Conservation (phyloP, 2,329 filamentous ascomycete species). For the Paraconiothyrium brasiliense region DNA sequence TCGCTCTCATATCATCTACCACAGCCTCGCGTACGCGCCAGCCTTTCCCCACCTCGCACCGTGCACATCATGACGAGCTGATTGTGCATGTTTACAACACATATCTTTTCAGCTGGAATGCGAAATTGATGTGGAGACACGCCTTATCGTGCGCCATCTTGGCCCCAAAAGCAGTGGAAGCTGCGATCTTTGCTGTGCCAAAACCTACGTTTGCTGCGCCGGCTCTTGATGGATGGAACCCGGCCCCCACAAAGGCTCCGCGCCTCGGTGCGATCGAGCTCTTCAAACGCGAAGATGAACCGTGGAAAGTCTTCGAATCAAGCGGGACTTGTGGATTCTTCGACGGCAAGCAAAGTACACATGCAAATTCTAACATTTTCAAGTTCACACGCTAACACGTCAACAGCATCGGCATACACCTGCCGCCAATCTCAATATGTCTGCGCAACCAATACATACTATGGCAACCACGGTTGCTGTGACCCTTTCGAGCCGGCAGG, state of each 20-base stretch:
- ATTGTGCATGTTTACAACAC: slow-evolving; percentile 18
- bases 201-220: slow-evolving; percentile 39
- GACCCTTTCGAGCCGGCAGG: slow-evolving; percentile 25
- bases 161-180: slow-evolving; percentile 36
- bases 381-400: slow-evolving; percentile 16
- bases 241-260: slow-evolving; percentile 41
- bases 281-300: slow-evolving; percentile 33
- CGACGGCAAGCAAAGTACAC: slow-evolving; percentile 36
- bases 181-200: slow-evolving; percentile 40
- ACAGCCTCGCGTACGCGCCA: slow-evolving; percentile 3
- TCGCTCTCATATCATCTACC: slow-evolving; percentile 11
- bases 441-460: slow-evolving; percentile 46
- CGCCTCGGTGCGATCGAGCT: slow-evolving; percentile 32
- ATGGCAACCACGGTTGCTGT: slow-evolving; percentile 48
- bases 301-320: slow-evolving; percentile 11
- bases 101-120: slow-evolving; percentile 26
- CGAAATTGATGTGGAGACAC: slow-evolving; percentile 34
- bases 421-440: slow-evolving; percentile 35
- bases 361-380: not conserved
- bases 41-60: not conserved
- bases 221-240: slow-evolving; percentile 40
- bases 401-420: slow-evolving; percentile 40
- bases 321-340: slow-evolving; percentile 45
- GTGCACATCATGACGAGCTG: slow-evolving; percentile 17
- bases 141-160: slow-evolving; percentile 36